Base-by-base conservation (phyloP, 176 grass and related monocot genomes). In the Musa beccarii region DNA sequence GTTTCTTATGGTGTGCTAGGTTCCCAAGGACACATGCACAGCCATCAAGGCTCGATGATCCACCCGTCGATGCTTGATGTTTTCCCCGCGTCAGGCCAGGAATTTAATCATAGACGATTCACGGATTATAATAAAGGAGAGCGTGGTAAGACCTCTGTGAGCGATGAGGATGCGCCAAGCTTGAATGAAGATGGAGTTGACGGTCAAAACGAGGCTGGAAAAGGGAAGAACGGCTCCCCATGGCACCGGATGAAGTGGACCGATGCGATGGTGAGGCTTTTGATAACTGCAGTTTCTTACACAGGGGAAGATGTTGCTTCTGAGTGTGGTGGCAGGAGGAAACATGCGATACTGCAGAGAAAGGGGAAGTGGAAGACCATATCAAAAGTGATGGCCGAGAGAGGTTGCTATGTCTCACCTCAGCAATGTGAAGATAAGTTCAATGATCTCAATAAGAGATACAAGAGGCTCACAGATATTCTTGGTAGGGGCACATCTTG, bases 221-320 rank as follows among this genome's bases (percentile, higher is more conserved):
- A 88, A 82, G 84, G 52, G 53, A 91, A 79, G 66, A 99, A 91
- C 73, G 84, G 69, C 25, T 75, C 75, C 75, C 80, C 84, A 2
- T 99, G 95, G 95, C 90, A 99, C 50, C 84, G 95, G 28, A 91
- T 99, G 95, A 99, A 99, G 82, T 99, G 95, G 95, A 99, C 90
- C 66, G 84, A 87, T 84, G 79, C 77, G 43, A 99, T 99, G 90
- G 88, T 99, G 77, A 90, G 78, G 73, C 85, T 99, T 75, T 80
- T 99, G 71, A 99, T 99, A 81, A 99, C 95, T 66, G 86, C 90
- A 50, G 90, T 90, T 76, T 91, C 90, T 24, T 99, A 99, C 67
- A 79, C 84, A 0, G 90, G 95, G 66, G 95, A 99, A 73, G 95
- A 99, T 86, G 67, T 66, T 63, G 76, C 79, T 69, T 74, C 81